Evolutionary conservation across 2,329 filamentous ascomycete genomes (phyloP), one percentile per base, ranked within the genome.

Genomic region (Cladophialophora carrionii): DNA sequence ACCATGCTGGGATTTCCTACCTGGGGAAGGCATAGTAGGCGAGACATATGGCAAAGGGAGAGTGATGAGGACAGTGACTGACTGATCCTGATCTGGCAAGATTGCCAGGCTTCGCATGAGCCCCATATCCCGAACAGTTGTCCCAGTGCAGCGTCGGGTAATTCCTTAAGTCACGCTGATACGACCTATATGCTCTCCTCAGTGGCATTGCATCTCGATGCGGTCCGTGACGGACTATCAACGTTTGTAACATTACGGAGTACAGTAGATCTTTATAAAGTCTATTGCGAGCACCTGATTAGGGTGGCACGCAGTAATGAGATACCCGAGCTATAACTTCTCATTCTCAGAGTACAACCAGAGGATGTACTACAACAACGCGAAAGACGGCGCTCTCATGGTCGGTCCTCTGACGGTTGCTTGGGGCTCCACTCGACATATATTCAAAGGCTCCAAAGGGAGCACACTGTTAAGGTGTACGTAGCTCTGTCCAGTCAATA

Each of bases 401-500:
- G 10, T 34, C 9, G 10, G 32, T 12, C 8, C 14, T 37, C 34
- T 14, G 12, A 37, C 14, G 2, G n/a, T n/a, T n/a, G n/a, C n/a
- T n/a, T n/a, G n/a, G n/a, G n/a, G n/a, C n/a, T 41, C 7, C 34
- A 41, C 34, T 41, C 34, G 34, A 41, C 17, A 17, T 41, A 41
- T 41, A 41, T n/a, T n/a, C n/a, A n/a, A n/a, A n/a, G n/a, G n/a
- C n/a, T n/a, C n/a, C n/a, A n/a, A n/a, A n/a, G n/a, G n/a, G 7
- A 8, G 34, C 34, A 37, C 57, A 12, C 22, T 37, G 14, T 26
- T 17, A n/a, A 32, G 22, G 14, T 24, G 52, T 22, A 31, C 12
- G 17, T 5, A 64, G 26, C 48, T 61, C 64, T 20, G 57, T 63
- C 61, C 61, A 67, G 57, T 67, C 64, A 26, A 57, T 37, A 22